Evolutionary conservation across 2,329 filamentous ascomycete genomes (phyloP).

Genomic region (Clonostachys solani): DNA sequence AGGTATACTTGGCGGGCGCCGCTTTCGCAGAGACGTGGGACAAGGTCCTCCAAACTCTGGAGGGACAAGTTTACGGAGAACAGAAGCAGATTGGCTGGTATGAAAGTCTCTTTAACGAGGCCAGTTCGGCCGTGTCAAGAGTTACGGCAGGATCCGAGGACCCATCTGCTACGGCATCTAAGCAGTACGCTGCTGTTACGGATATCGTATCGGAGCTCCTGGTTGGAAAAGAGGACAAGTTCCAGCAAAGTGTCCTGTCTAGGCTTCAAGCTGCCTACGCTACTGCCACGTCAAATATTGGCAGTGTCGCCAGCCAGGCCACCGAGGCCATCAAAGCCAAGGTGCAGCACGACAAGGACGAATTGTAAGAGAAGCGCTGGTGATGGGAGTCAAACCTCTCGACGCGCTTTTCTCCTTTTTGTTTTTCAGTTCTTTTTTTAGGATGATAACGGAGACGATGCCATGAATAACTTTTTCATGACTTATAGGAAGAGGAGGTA

Average conservation of each 20-base stretch:
- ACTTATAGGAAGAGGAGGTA: neutral
- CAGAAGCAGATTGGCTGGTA: conserved; percentile 53
- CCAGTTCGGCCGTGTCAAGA: conserved; percentile 43
- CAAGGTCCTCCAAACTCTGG: conserved; percentile 54
- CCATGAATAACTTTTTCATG: too few species aligned
- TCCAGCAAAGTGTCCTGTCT: conserved; percentile 74
- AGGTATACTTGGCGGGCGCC: conserved; percentile 26
- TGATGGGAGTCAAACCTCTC: too few species aligned
- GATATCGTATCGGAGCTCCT: conserved; percentile 74
- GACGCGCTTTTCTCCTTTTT: neutral
- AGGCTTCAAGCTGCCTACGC: conserved; percentile 69
- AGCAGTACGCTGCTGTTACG: conserved; percentile 67
- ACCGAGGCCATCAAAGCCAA: conserved; percentile 36
- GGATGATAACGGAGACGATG: too few species aligned
- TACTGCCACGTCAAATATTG: conserved; percentile 55
- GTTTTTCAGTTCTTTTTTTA: too few species aligned
- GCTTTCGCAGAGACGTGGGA: conserved; percentile 34
- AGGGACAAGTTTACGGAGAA: conserved; percentile 68
- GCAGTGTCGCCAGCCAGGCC: conserved; percentile 34
- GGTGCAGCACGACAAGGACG: conserved; percentile 28
- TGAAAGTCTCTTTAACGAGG: conserved; percentile 37
- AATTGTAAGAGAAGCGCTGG: conserved; percentile 23
- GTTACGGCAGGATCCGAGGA: conserved; percentile 40
- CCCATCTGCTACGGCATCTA: conserved; percentile 53
- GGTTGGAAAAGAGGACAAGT: conserved; percentile 72